These are phyloP conservation scores for Penicillium psychrofluorescens DNA, from an alignment of 495 filamentous ascomycete species.

Conservation along the genomic window DNA sequence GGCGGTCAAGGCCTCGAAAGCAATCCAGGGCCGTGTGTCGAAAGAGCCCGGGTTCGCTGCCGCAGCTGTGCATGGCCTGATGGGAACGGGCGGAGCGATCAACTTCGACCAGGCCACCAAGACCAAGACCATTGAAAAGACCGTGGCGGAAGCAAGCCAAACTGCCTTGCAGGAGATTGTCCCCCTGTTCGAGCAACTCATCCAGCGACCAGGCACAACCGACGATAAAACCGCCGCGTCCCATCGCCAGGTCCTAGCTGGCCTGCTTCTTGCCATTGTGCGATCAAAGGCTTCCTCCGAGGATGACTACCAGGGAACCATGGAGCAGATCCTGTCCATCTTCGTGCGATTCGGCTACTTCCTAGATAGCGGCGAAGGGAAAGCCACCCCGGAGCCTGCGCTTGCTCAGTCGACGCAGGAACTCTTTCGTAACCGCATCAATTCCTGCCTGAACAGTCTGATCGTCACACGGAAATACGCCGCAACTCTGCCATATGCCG, in stretches of 20 bases:
- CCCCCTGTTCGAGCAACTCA: constrained; percentile 31
- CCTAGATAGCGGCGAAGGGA: constrained; percentile 14
- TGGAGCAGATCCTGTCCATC: constrained; percentile 34
- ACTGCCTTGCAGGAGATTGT: constrained; percentile 36
- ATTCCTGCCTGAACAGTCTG: constrained; percentile 61
- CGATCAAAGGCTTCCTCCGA: constrained; percentile 29
- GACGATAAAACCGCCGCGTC: constrained; percentile 40
- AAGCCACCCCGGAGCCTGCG: constrained; percentile 27
- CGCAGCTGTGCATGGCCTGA: constrained; percentile 54
- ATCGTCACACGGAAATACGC: constrained; percentile 54
- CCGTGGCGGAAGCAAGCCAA: constrained; percentile 56
- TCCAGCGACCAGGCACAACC: constrained; percentile 28
- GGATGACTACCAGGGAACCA: constrained; percentile 21
- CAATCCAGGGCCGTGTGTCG: constrained; percentile 59
- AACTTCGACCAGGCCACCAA: constrained; percentile 85
- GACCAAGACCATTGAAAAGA: constrained; percentile 76
- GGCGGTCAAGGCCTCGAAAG: constrained; percentile 63
- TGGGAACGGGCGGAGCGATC: constrained; percentile 59
- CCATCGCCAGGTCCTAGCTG: constrained; percentile 41
- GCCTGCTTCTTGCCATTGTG: constrained; percentile 38
- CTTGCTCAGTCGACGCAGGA: constrained; percentile 57
- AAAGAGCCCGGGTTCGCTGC: constrained; percentile 52
- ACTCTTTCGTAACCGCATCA: constrained; percentile 60
- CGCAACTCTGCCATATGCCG: constrained; percentile 37
- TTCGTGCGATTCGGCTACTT: constrained; percentile 41